Conservation (phyloP, 306 rosid species). For the Prunus padus region DNA sequence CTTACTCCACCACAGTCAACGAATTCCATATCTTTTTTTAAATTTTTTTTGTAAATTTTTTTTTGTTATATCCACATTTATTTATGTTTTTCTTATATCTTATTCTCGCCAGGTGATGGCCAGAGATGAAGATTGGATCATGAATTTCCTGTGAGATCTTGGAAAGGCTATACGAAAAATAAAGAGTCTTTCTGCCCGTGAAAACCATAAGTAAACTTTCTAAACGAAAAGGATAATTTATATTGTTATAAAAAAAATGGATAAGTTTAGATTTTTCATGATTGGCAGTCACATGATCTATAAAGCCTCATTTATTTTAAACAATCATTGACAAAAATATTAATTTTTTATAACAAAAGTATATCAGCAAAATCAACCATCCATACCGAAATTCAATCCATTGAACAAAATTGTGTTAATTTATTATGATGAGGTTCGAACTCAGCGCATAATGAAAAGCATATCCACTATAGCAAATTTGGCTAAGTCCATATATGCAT, state of each 20-base stretch:
- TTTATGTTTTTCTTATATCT: no score
- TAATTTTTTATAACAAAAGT: no score
- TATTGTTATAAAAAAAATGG: neutral
- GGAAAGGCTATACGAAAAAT: neutral
- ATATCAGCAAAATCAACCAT: no score
- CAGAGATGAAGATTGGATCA: neutral
- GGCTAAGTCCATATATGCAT: no score
- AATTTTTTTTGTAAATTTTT: no score
- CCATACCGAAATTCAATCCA: no score
- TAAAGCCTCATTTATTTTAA: no score
- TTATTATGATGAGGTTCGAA: no score
- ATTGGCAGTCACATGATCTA: neutral
- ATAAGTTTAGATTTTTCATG: neutral
- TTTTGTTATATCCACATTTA: no score
- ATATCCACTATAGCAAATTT: no score
- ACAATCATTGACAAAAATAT: no score
- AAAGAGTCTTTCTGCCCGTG: neutral
- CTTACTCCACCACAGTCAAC: neutral
- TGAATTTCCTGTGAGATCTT: neutral
- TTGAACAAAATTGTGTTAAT: no score
- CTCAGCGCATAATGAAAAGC: accelerated
- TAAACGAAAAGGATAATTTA: neutral
- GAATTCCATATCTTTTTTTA: neutral
- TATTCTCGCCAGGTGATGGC: neutral
- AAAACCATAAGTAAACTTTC: neutral